Base-by-base conservation (phyloP, 108 stramenopile species). In the Mayamaea pseudoterrestris region DNA sequence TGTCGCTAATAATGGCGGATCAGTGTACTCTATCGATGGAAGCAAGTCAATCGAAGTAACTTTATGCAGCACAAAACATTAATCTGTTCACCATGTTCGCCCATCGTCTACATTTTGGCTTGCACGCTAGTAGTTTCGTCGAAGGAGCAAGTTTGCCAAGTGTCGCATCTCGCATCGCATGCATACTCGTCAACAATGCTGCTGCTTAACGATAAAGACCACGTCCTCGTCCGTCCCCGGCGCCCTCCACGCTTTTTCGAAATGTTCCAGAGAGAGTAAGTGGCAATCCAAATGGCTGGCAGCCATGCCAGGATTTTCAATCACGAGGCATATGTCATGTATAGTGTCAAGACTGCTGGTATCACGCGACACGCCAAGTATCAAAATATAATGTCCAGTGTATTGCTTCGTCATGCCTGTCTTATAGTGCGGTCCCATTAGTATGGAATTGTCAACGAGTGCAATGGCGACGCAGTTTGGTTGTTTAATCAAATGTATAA, bases 211-310 rank as follows among this genome's bases (percentile, higher is more conserved):
- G 8, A 87, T 26, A 46, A 87, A 78, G 13, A 83, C 65, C 16
- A 87, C 50, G 66, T 87, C 85, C 44, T 80, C 63, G 48, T 87
- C 85, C 7, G 85, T 87, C 0, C 85, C 85, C 24, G 48, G 56
- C 2, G 85, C 63, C 24, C 71, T 53, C 85, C 85, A 77, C 28
- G 85, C 60, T 27, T 55, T 27, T 36, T 82, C 78, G 40, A 87
- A 73, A 1, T 53, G 55, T 18, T 21, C 28, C 22, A 72, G 66
- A 11, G 64, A 44, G 1, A 83, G 58, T 46, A 62, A 72, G 21
- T 60, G 41, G n/a, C 8, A 25, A 6, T 41, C 36, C 21, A 27
- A 2, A n/a, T n/a, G n/a, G n/a, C n/a, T n/a, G n/a, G n/a, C n/a
- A n/a, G n/a, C n/a, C n/a, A n/a, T n/a, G 13, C 26, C 53, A 2